A percentile compares a stretch with the other conserved stretches of the same genome.
These are phyloP conservation scores for Ploettnerulaceae sp. DNA, from an alignment of 2,329 filamentous ascomycete species.

Conservation along the genomic window DNA sequence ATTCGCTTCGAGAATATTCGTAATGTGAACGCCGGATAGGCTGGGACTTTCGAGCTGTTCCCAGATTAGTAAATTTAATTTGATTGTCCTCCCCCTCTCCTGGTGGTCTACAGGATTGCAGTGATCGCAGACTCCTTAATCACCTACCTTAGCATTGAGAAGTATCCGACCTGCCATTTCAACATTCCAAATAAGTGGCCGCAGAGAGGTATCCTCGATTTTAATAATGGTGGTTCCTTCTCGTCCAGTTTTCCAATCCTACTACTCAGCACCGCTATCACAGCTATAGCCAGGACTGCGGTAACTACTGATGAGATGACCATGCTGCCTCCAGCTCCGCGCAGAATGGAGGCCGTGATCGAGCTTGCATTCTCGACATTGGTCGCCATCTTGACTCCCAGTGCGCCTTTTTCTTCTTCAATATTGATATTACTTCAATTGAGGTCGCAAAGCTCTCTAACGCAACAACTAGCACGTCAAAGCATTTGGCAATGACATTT, in stretches of 20 bases:
- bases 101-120: neutral
- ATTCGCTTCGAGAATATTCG: constrained; percentile 41
- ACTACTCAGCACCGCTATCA: constrained; percentile 10
- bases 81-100: no score
- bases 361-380: constrained; percentile 4
- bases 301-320: constrained; percentile 6
- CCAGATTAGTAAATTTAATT: no score
- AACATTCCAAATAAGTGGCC: constrained; percentile 44
- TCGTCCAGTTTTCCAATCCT: constrained; percentile 7
- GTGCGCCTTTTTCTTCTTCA: neutral
- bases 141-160: constrained; percentile 37
- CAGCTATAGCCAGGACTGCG: constrained; percentile 6
- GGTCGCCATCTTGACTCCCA: constrained; percentile 10
- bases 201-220: constrained; percentile 39
- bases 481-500: constrained; percentile 4
- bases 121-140: neutral
- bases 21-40: constrained; percentile 40
- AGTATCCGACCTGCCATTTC: constrained; percentile 36
- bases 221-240: constrained; percentile 40
- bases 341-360: constrained; percentile 5
- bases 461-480: constrained; percentile 14
- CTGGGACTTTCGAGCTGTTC: constrained; percentile 24
- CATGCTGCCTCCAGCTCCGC: constrained; percentile 5
- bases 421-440: constrained; percentile 12
- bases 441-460: constrained; percentile 16